Base-by-base conservation (phyloP, 2,329 filamentous ascomycete genomes). In the Metarhizium rileyi region DNA sequence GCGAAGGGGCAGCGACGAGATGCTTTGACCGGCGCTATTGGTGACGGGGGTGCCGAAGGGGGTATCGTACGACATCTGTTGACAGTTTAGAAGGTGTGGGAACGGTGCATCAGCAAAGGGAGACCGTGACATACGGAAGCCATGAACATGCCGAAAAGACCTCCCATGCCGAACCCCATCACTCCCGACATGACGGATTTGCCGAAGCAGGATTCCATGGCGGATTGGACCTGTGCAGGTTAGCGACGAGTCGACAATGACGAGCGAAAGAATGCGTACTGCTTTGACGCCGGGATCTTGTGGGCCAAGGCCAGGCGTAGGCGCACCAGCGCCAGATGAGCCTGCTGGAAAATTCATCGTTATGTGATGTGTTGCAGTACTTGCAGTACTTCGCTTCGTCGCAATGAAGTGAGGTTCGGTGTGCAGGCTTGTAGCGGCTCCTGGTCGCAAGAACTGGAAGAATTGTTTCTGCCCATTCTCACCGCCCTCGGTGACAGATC, bases 51-150 rank as follows among this genome's bases (percentile, higher is more conserved):
- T 72, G 66, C 80, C 85, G 69, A 90, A 84, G 52, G 91, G 87
- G 0, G 90, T 96, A 66, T 98, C 93, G 78, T 98, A 98, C 69
- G 89, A 86, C 93, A 98, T 98, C 89, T 95, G 52, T 47, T n/a
- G 33, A 8, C 16, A 44, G 14, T 42, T 14, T 25, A n/a, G 5
- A 20, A 27, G 53, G 62, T 55, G 59, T 56, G 35, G 23, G 36
- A 42, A 25, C 23, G 20, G 44, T 49, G 20, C 22, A 30, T 35
- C 23, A 22, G 35, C 20, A 12, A 5, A 22, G n/a, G 2, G 36
- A 40, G 8, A 1, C 10, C 9, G 33, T 5, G 35, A 74, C 85
- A 55, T 82, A 95, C 89, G 62, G 87, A 93, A 52, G 90, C 89
- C 91, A 97, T 98, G 75, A 98, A 98, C 61, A 97, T 78, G 58